Percentiles rank a stretch among this genome's conserved stretches.
These are phyloP conservation scores for Tetrahymena elliotti DNA, from an alignment of 73 alveolate genomes.

Conservation along the genomic window DNA sequence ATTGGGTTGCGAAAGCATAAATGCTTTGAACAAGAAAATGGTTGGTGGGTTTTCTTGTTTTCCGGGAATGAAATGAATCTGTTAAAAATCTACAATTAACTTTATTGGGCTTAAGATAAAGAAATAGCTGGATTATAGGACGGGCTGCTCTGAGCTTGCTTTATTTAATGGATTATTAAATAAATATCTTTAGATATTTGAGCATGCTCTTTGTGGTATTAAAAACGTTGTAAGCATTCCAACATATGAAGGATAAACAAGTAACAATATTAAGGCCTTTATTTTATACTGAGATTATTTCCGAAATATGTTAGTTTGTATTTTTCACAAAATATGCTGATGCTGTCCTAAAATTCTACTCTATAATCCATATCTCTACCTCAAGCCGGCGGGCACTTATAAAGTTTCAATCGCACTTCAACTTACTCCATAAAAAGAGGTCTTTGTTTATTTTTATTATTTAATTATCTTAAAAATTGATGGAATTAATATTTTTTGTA, in stretches of 20 bases:
- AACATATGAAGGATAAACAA: background rate
- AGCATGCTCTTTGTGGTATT: background rate
- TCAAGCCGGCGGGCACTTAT: background rate
- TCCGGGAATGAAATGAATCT: background rate
- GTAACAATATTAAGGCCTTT: background rate
- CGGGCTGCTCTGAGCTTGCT: background rate
- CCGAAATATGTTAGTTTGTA: background rate
- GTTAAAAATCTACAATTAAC: background rate
- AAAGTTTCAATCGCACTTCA: background rate
- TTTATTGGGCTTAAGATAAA: background rate
- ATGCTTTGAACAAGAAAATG: background rate
- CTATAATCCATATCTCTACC: background rate
- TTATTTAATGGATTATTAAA: background rate
- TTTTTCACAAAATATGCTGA: background rate
- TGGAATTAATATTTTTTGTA: background rate
- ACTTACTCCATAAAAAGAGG: background rate
- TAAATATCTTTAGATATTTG: background rate
- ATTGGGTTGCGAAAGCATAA: background rate
- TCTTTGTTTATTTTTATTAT: background rate
- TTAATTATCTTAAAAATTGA: background rate
- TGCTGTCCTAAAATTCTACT: background rate
- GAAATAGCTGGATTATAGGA: background rate
- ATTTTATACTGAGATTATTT: background rate
- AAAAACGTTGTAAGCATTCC: background rate
- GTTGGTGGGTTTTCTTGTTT: conserved; percentile 1